phyloP scores from a whole-genome alignment of 192 early-diverging fungal genomes.

The Backusella australiensis region DNA sequence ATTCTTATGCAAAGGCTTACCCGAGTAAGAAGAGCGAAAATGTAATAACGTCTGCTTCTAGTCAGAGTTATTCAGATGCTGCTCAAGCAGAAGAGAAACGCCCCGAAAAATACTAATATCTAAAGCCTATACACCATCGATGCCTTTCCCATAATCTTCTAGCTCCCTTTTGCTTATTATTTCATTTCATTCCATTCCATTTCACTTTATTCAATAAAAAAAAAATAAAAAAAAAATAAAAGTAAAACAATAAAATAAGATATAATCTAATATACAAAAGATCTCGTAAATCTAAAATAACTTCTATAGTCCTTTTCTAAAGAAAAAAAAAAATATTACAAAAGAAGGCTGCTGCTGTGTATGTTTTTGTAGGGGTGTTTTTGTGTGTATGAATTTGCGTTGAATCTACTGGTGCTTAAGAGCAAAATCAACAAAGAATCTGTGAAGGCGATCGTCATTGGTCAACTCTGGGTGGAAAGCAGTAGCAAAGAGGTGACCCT shows the following conservation, averaged over 20 bases:
- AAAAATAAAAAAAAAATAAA: too few species aligned
- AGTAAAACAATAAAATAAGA: conserved; percentile 11
- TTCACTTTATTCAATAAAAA: not conserved
- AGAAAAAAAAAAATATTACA: conserved; percentile 3
- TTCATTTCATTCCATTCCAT: not conserved
- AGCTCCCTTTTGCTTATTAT: not conserved
- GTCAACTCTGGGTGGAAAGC: conserved; percentile 98
- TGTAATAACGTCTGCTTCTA: conserved; percentile 13
- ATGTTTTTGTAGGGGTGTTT: not conserved
- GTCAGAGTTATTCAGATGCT: conserved; percentile 22
- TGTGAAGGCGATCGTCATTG: conserved; percentile 82
- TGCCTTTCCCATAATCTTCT: not conserved
- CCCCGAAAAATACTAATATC: not conserved
- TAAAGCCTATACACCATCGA: not conserved
- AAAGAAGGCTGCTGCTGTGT: not conserved
- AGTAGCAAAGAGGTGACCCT: conserved; percentile 83
- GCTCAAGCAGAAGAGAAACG: conserved; percentile 8
- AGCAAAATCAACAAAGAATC: conserved; percentile 70
- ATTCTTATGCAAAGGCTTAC: conserved; percentile 66
- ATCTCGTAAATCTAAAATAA: not conserved
- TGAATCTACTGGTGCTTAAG: conserved; percentile 27
- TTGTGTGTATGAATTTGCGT: not conserved
- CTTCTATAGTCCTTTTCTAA: not conserved
- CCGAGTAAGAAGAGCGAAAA: conserved; percentile 45
- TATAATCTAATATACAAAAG: conserved; percentile 8